Base-by-base conservation (phyloP, 331 rosid species). In the Ulmus americana region DNA sequence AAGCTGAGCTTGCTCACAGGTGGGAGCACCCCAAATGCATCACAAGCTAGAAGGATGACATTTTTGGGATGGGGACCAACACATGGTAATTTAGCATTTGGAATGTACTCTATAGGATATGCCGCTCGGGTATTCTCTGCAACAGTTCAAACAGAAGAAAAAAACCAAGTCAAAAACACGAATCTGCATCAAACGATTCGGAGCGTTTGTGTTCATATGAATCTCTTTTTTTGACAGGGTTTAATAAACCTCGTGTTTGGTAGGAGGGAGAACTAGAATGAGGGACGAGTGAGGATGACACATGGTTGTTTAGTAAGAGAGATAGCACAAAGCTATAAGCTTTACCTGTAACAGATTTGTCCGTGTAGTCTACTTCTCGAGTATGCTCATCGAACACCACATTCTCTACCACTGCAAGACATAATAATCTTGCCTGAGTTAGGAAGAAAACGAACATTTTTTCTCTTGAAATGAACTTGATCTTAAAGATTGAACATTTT, bases 81-180 rank as follows among this genome's bases (percentile, higher is more conserved):
- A 63, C 97, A 92, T 16, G 97, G 96, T 64, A 92, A 68, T 61
- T 71, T 80, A 6, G 94, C 97, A 71, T 88, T 92, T 8, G 97
- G 97, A 40, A 92, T 92, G 86, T 81, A 86, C 77, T 88, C 95
- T 0, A 92, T 88, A 3, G 96, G 97, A 74, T 92, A 92, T 46
- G 96, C 90, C 1, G 96, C 97, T 51, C 97, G 83, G 46, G 97
- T 92, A 70, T 92, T 92, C 75, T 92, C 96, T 88, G 83, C 58
- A 77, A 71, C 62, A n/a, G 40, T 12, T 9, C 13, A 45, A 10
- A 65, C 16, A 22, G 10, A 42, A 46, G 38, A 66, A 10, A 67
- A 22, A 43, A 6, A 18, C 53, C 10, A 42, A 46, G 38, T 74
- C n/a, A 67, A 22, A 43, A 6, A 18, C 53, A 56, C 45, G 67